Evolutionary conservation across 169 alveolate genomes (phyloP).

Genomic region (Plasmodium blacklocki): DNA sequence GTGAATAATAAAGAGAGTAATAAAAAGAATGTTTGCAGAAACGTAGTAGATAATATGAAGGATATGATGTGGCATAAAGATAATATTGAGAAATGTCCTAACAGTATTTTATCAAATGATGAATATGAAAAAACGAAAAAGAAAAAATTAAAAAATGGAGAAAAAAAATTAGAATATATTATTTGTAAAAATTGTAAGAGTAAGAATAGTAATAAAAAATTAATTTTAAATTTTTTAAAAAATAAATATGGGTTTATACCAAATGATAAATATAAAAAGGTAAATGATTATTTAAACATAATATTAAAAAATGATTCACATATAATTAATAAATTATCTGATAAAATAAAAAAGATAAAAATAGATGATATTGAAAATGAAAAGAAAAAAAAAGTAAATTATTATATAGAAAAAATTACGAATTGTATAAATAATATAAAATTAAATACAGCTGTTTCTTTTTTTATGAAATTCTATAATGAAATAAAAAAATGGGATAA

Average conservation of each 20-base stretch:
- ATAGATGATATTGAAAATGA: slow-evolving; percentile 21
- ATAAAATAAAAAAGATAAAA: slow-evolving; percentile 22
- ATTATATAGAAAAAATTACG: slow-evolving; percentile 77
- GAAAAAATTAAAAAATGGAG: neutral
- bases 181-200: slow-evolving; percentile 33
- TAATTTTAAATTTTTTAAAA: slow-evolving; percentile 18
- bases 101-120: neutral
- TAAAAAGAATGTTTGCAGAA: neutral
- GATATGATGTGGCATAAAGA: neutral
- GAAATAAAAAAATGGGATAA: slow-evolving; percentile 73
- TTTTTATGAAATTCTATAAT: slow-evolving; percentile 78
- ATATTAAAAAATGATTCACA: slow-evolving; percentile 8
- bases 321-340: slow-evolving; percentile 16
- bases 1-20: neutral
- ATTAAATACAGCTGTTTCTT: slow-evolving; percentile 85
- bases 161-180: neutral
- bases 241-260: neutral
- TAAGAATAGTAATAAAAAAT: slow-evolving; percentile 14
- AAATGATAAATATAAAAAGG: neutral
- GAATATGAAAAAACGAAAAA: neutral
- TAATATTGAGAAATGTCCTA: neutral
- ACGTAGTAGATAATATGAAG: neutral
- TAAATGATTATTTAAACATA: slow-evolving; percentile 32
- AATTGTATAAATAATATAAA: slow-evolving; percentile 78
- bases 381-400: slow-evolving; percentile 63